Percentiles rank a stretch among this genome's conserved stretches.
These are phyloP conservation scores for Delitschia confertaspora DNA, from an alignment of 495 filamentous ascomycete species.

Conservation along the genomic window DNA sequence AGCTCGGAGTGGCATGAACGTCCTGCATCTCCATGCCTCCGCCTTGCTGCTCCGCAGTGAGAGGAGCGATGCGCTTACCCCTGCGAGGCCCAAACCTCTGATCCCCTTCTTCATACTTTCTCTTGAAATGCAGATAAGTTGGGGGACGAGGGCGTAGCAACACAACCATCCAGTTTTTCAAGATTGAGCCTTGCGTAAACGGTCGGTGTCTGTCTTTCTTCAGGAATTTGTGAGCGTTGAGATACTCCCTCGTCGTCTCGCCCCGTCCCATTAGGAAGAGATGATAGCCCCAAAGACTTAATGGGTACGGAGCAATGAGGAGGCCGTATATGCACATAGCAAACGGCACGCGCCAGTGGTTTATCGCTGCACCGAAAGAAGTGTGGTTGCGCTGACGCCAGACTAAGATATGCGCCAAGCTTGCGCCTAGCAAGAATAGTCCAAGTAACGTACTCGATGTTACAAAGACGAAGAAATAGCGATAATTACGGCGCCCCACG, in stretches of 20 bases:
- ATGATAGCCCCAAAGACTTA: slow-evolving; percentile 78
- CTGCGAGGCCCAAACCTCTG: slow-evolving; percentile 64
- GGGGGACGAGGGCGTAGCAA: slow-evolving; percentile 76
- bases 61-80: slow-evolving; percentile 45
- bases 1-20: slow-evolving; percentile 34
- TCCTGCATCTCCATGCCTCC: slow-evolving; percentile 53
- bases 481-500: slow-evolving; percentile 93
- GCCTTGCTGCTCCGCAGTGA: slow-evolving; percentile 44
- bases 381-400: slow-evolving; percentile 53
- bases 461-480: slow-evolving; percentile 92
- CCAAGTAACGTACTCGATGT: slow-evolving; percentile 63
- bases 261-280: slow-evolving; percentile 80
- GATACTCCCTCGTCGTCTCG: slow-evolving; percentile 91
- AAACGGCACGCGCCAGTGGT: slow-evolving; percentile 66
- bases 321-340: slow-evolving; percentile 81
- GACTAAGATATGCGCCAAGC: slow-evolving; percentile 67
- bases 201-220: slow-evolving; percentile 86
- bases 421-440: slow-evolving; percentile 65
- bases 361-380: slow-evolving; percentile 58
- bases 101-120: slow-evolving; percentile 67
- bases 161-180: slow-evolving; percentile 75
- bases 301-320: slow-evolving; percentile 68
- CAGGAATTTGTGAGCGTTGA: slow-evolving; percentile 88
- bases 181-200: slow-evolving; percentile 68
- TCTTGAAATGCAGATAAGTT: slow-evolving; percentile 84